Evolutionary conservation across 2,329 filamentous ascomycete species (phyloP).

Genomic region (Pseudocercospora vitis): DNA sequence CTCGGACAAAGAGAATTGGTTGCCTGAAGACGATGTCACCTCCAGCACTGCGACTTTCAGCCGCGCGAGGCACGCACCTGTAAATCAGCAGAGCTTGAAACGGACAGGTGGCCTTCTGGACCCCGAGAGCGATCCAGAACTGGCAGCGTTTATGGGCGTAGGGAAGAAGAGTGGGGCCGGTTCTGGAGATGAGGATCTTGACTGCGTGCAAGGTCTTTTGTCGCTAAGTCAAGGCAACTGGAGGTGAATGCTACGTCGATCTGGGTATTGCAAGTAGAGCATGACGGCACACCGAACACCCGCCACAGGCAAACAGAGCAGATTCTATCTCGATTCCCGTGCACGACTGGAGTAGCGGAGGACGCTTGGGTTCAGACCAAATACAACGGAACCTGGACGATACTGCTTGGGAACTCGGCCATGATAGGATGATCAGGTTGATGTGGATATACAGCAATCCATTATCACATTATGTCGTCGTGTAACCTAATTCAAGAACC

Average conservation of each 20-base stretch:
- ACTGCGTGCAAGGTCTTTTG: constrained; percentile 84
- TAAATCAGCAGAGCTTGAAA: neutral
- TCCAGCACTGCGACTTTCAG: neutral
- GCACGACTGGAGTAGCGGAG: too few relatives aligned
- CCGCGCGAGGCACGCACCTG: neutral
- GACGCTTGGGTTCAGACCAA: too few relatives aligned
- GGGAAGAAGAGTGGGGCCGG: constrained; percentile 43
- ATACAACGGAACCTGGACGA: too few relatives aligned
- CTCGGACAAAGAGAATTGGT: constrained; percentile 95
- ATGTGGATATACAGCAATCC: too few relatives aligned
- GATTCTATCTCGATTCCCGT: too few relatives aligned
- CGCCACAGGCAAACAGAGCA: neutral
- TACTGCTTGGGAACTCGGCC: too few relatives aligned
- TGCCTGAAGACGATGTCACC: constrained; percentile 50
- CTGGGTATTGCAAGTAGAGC: neutral
- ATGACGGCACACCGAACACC: neutral
- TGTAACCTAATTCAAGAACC: constrained; percentile 4
- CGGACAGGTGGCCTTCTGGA: too few relatives aligned
- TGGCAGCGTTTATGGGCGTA: constrained; percentile 71
- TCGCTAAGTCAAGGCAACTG: constrained; percentile 92
- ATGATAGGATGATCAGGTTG: too few relatives aligned
- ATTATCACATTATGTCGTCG: too few relatives aligned
- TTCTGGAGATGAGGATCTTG: constrained; percentile 64
- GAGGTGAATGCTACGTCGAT: constrained; percentile 45
- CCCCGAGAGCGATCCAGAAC: constrained; percentile 60